Conservation (phyloP, 169 alveolate genomes). For the Plasmodium ovale region DNA sequence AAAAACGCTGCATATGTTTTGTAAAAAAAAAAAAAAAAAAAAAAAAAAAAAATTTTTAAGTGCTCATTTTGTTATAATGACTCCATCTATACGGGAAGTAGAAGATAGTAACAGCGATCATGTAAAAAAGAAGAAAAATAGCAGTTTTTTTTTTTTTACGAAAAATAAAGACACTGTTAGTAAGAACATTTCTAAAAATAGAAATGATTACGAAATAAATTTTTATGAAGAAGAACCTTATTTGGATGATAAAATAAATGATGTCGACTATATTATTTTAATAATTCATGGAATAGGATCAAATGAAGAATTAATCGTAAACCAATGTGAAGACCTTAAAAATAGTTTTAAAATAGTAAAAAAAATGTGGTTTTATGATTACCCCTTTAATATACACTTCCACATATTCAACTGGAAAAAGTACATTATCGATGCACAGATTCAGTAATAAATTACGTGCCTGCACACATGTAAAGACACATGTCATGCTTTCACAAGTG, state of each 20-base stretch:
- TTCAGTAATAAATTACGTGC: conserved; percentile 54
- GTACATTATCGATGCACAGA: conserved; percentile 86
- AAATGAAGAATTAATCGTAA: conserved; percentile 70
- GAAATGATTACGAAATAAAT: conserved; percentile 29
- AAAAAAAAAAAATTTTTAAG: not conserved
- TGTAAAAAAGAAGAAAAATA: conserved; percentile 19
- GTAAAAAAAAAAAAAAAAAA: conserved; percentile 5
- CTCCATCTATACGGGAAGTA: conserved; percentile 2
- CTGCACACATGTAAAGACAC: too few species aligned
- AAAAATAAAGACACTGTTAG: conserved; percentile 19
- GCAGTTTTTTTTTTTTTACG: conserved; percentile 26
- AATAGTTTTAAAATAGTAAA: conserved; percentile 79
- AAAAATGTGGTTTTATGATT: conserved; percentile 84
- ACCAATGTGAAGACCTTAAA: conserved; percentile 81
- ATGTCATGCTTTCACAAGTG: too few species aligned
- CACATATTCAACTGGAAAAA: conserved; percentile 84
- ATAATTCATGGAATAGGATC: conserved; percentile 87
- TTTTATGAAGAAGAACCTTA: conserved; percentile 74
- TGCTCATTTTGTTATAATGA: conserved; percentile 40
- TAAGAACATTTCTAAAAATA: conserved; percentile 23
- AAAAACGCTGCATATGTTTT: not conserved
- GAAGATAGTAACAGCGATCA: conserved; percentile 3
- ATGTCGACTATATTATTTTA: conserved; percentile 81
- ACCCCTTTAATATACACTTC: conserved; percentile 78
- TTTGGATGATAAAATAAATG: conserved; percentile 63